A percentile compares a stretch with the other conserved stretches of the same genome.
Evolutionary conservation across 1,284 basidiomycete genomes (phyloP).

Genomic region (Rhodotorula sp.): DNA sequence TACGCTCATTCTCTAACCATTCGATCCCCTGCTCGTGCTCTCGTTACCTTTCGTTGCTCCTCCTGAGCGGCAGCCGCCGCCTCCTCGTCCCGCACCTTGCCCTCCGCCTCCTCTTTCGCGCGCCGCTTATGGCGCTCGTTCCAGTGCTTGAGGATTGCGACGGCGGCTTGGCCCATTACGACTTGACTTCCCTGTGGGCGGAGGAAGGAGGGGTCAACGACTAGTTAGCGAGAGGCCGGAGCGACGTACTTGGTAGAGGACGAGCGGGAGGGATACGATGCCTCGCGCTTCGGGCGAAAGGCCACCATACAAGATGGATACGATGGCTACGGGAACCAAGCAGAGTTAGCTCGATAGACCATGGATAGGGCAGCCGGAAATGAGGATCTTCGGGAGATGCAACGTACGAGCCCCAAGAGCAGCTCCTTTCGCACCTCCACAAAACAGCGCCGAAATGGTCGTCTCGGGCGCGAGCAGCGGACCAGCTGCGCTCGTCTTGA

Average conservation of each 20-base stretch:
- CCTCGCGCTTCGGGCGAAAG: slow-evolving; percentile 18
- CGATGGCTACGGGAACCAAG: slow-evolving; percentile 10
- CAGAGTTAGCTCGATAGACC: background rate
- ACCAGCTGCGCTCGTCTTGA: background rate
- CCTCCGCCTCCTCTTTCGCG: background rate
- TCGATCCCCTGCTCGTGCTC: background rate
- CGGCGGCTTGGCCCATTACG: slow-evolving; percentile 36
- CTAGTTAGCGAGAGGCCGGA: slow-evolving; percentile 7
- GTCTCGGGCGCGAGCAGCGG: slow-evolving; percentile 23
- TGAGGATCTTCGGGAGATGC: background rate
- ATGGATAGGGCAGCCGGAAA: background rate
- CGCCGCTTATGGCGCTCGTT: slow-evolving; percentile 3
- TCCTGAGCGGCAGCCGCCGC: background rate
- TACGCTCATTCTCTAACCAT: background rate
- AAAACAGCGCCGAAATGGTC: slow-evolving; percentile 40
- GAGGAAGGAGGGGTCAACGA: background rate
- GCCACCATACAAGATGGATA: slow-evolving; percentile 40
- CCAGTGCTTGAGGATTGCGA: slow-evolving; percentile 33
- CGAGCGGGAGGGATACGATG: slow-evolving; percentile 38
- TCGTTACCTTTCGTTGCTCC: no score
- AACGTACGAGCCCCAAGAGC: slow-evolving; percentile 31
- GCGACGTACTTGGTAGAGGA: slow-evolving; percentile 41
- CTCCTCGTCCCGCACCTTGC: background rate
- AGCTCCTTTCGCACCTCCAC: slow-evolving; percentile 39
- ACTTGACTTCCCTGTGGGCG: slow-evolving; percentile 23